phyloP scores from a whole-genome alignment of 768 basidiomycete genomes.

The Tricholoma terreum region DNA sequence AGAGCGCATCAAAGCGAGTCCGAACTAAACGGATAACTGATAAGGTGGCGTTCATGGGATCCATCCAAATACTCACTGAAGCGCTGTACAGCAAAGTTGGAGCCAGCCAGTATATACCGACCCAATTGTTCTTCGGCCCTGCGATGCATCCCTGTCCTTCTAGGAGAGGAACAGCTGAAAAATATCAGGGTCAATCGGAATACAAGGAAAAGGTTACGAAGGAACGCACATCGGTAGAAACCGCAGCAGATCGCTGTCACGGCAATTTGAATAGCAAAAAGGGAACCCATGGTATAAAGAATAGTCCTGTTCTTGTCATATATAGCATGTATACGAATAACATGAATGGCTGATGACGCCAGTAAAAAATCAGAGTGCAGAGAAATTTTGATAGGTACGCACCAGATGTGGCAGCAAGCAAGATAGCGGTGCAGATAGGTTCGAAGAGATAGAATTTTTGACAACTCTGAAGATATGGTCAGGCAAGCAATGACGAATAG shows the following conservation, averaged over 20 bases:
- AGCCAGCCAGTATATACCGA: constrained; percentile 81
- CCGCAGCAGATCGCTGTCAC: constrained; percentile 72
- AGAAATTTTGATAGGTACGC: constrained; percentile 10
- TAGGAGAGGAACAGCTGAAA: constrained; percentile 63
- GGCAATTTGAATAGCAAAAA: constrained; percentile 67
- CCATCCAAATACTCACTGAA: constrained; percentile 45
- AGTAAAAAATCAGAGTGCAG: neutral
- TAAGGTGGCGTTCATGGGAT: neutral
- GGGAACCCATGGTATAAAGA: constrained; percentile 50
- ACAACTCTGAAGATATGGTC: constrained; percentile 44
- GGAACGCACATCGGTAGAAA: constrained; percentile 67
- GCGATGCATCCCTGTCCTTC: constrained; percentile 83
- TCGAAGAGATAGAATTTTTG: constrained; percentile 78
- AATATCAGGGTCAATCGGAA: constrained; percentile 3
- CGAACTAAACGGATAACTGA: constrained; percentile 37
- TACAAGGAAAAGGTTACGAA: constrained; percentile 1
- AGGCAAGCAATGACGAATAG: constrained; percentile 1
- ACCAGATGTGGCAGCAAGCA: constrained; percentile 72
- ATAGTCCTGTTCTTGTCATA: constrained; percentile 62
- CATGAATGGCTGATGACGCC: constrained; percentile 51
- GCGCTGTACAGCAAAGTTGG: constrained; percentile 70
- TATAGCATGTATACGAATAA: constrained; percentile 76
- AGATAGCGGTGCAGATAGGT: constrained; percentile 79
- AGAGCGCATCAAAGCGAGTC: constrained; percentile 59
- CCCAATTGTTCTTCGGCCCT: constrained; percentile 77